phyloP scores from a whole-genome alignment of 352 stramenopile genomes.

The Elongisporangium prolatum region DNA sequence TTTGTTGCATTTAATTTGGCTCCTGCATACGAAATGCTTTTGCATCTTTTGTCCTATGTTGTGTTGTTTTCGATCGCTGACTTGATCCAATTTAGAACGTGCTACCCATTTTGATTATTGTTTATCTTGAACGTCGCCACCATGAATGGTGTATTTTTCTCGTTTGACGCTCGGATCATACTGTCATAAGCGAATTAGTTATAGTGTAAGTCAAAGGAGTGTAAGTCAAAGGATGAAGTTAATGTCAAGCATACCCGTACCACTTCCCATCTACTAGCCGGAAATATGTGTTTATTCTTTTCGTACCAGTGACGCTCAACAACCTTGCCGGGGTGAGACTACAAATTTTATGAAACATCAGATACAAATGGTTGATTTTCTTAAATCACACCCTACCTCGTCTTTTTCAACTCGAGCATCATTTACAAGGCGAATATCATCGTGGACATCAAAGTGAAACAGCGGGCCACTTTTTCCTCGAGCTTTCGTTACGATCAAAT shows the following conservation, averaged over 20 bases:
- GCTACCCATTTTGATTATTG: conserved; percentile 15
- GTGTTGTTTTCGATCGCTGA: conserved; percentile 1
- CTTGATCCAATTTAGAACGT: conserved; percentile 1
- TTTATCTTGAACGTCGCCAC: conserved; percentile 45
- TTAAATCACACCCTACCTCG: conserved; percentile 48
- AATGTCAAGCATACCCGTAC: conserved; percentile 27
- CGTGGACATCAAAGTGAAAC: conserved; percentile 97
- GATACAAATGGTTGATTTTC: conserved; percentile 3
- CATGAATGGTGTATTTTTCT: conserved; percentile 82
- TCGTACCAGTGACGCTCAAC: conserved; percentile 98
- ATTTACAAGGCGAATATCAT: conserved; percentile 89
- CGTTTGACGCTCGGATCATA: conserved; percentile 74
- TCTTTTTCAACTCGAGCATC: conserved; percentile 97
- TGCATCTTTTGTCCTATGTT: conserved; percentile 27
- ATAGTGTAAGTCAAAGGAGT: too few relatives aligned
- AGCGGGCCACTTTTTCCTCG: conserved; percentile 96
- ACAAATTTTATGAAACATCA: conserved; percentile 3
- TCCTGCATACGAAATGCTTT: conserved; percentile 5
- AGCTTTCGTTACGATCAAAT: conserved; percentile 97
- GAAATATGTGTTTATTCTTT: conserved; percentile 99
- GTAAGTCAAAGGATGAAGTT: neutral
- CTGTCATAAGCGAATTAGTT: conserved; percentile 19
- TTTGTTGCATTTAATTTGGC: conserved; percentile 11
- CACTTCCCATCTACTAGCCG: conserved; percentile 97
- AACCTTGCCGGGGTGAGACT: conserved; percentile 97